Evolutionary conservation across 2,329 filamentous ascomycete genomes (phyloP), one percentile per base, ranked within the genome.

Genomic region (Fusarium duplospermum): DNA sequence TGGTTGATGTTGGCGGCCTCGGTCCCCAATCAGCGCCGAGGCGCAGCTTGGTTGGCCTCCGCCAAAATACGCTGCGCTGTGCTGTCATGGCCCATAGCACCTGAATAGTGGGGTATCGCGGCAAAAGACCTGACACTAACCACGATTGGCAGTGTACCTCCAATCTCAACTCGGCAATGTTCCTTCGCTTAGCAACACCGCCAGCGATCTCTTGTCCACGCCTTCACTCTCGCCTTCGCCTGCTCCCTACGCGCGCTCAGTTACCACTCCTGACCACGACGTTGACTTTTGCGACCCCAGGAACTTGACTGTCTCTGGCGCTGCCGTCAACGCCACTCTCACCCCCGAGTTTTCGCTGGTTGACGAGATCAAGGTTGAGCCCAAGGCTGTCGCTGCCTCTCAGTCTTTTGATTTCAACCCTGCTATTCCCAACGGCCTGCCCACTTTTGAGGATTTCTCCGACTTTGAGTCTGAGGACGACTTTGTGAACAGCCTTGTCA

Each of bases 381-480:
- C 73, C 81, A 90, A 84, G 83, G 84, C 84, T 82, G 83, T 81
- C 84, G 83, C 81, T 71, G 79, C 80, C 67, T 83, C 78, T 76
- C 84, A 81, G 68, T 71, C 83, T 27, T 89, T 92, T 74, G 87
- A 89, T 70, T 90, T 91, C 80, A 84, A 83, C 73, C 78, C 84
- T 58, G 81, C 83, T n/a, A 74, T 86, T 27, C 84, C 86, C 75
- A 85, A 89, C 84, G 89, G 89, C 27, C 88, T 96, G 33, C 92
- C 93, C 29, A 87, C 88, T 10, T 97, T 97, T 77, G 94, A 97
- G 82, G 93, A 94, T 75, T 90, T 97, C 76, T 96, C 95, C 27
- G 95, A 97, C 78, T 89, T 98, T 66, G 95, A 98, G 82, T 95
- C 93, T 1, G 95, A 98, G 79, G 94, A 97, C 88, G 94, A 96